Conservation (phyloP, 305 asterid species). For the Ilex paraguariensis region DNA sequence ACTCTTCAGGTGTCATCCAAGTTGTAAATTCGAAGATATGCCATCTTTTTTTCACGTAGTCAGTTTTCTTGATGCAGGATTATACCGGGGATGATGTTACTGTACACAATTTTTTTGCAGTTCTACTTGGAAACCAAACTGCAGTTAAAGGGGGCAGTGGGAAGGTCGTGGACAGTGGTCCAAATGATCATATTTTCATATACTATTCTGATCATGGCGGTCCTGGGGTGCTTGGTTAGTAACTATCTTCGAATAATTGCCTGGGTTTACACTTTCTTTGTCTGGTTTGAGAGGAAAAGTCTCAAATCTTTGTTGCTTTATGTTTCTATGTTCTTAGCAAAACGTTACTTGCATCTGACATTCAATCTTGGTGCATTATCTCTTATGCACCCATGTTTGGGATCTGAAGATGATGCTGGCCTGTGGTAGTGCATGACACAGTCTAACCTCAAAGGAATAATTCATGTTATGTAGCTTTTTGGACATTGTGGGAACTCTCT, state of each 20-base stretch:
- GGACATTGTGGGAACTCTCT: no score
- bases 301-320: neutral
- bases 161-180: conserved; percentile 91
- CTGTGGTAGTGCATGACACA: neutral
- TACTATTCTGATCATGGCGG: conserved; percentile 94
- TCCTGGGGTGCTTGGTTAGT: conserved; percentile 89
- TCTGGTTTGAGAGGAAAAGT: neutral
- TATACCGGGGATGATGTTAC: conserved; percentile 71
- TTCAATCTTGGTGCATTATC: neutral
- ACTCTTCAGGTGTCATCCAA: neutral
- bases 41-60: no score
- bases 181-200: conserved; percentile 80
- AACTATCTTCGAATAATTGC: neutral
- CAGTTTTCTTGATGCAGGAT: conserved; percentile 46
- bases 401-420: neutral
- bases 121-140: conserved; percentile 72
- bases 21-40: no score
- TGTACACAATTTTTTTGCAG: conserved; percentile 66
- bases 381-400: neutral
- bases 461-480: no score
- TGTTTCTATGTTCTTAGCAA: neutral
- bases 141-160: conserved; percentile 89
- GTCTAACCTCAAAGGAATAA: neutral
- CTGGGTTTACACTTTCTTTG: no score
- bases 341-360: conserved; percentile 2